Conservation (phyloP, 2,329 filamentous ascomycete genomes). For the Stemphylium vesicarium region DNA sequence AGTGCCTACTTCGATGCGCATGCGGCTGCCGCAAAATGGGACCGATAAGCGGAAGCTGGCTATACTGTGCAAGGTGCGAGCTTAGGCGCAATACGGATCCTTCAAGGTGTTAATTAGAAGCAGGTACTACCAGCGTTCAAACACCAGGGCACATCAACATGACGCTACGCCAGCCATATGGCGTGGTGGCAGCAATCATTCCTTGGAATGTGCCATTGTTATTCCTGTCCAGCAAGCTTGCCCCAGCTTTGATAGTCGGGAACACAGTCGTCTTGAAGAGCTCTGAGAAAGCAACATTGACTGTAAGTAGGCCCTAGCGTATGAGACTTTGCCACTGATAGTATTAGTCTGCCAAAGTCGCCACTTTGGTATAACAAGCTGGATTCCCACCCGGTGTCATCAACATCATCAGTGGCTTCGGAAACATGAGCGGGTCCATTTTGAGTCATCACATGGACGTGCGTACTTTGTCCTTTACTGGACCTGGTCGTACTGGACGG, state of each 20-base stretch:
- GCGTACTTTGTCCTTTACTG: slow-evolving; percentile 84
- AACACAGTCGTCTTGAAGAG: slow-evolving; percentile 46
- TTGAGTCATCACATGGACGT: slow-evolving; percentile 76
- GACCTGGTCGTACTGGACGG: slow-evolving; percentile 83
- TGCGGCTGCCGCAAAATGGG: slow-evolving; percentile 78
- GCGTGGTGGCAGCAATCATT: slow-evolving; percentile 81
- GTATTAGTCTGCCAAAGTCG: slow-evolving; percentile 77
- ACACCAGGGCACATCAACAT: slow-evolving; percentile 60
- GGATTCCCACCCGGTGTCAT: slow-evolving; percentile 82
- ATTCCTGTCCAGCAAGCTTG: slow-evolving; percentile 36
- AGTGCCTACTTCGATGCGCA: slow-evolving; percentile 80
- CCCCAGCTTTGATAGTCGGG: slow-evolving; percentile 42
- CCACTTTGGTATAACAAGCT: slow-evolving; percentile 76
- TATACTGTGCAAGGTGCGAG: slow-evolving; percentile 68
- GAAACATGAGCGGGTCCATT: slow-evolving; percentile 81
- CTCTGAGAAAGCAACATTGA: slow-evolving; percentile 63
- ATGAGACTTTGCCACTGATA: slow-evolving; percentile 60
- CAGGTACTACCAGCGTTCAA: slow-evolving; percentile 72
- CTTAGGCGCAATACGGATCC: neutral
- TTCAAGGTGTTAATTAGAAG: neutral
- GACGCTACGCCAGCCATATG: slow-evolving; percentile 78
- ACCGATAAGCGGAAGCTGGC: slow-evolving; percentile 74
- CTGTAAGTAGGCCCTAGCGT: slow-evolving; percentile 65
- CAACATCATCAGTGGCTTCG: slow-evolving; percentile 80
- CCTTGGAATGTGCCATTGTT: slow-evolving; percentile 56